Evolutionary conservation across 768 basidiomycete species (phyloP).

Genomic region (Plicaturopsis crispa): DNA sequence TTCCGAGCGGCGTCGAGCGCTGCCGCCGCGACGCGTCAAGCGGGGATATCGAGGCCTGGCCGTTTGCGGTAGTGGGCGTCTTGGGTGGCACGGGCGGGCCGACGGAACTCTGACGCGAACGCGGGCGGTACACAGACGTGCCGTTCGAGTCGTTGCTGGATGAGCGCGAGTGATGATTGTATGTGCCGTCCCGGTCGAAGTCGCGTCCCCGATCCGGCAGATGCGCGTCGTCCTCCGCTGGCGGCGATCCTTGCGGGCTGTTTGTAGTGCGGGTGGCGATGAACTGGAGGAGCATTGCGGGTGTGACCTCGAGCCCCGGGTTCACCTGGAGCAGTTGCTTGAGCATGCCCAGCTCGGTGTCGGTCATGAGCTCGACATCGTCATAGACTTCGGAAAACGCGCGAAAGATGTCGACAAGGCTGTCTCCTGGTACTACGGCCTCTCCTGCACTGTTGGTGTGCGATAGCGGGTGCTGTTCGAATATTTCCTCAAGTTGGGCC

Average conservation of each 20-base stretch:
- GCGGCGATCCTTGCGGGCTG: conserved; percentile 21
- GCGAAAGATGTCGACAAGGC: conserved; percentile 64
- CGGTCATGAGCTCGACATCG: conserved; percentile 55
- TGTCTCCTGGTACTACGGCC: conserved; percentile 60
- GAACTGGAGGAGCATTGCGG: conserved; percentile 30
- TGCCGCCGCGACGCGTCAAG: conserved; percentile 68
- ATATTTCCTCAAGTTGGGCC: conserved; percentile 58
- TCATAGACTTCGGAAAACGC: conserved; percentile 53
- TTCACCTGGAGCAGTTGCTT: conserved; percentile 47
- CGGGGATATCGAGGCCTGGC: conserved; percentile 49
- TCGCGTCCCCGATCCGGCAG: conserved; percentile 32
- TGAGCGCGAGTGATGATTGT: conserved; percentile 36
- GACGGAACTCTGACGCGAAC: conserved; percentile 46
- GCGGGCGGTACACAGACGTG: conserved; percentile 25
- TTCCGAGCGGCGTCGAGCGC: conserved; percentile 56
- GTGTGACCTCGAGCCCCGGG: conserved; percentile 62
- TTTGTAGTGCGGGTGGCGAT: conserved; percentile 53
- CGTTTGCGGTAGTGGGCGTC: conserved; percentile 31
- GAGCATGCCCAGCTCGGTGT: conserved; percentile 56
- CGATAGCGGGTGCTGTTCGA: conserved; percentile 55
- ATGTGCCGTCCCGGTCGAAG: conserved; percentile 24
- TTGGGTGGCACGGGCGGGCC: conserved; percentile 48
- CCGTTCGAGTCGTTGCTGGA: conserved; percentile 49
- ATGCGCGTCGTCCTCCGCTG: conserved; percentile 25
- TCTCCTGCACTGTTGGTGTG: conserved; percentile 51